Evolutionary conservation across 495 filamentous ascomycete species (phyloP).

Genomic region (Achaetomiella virescens): DNA sequence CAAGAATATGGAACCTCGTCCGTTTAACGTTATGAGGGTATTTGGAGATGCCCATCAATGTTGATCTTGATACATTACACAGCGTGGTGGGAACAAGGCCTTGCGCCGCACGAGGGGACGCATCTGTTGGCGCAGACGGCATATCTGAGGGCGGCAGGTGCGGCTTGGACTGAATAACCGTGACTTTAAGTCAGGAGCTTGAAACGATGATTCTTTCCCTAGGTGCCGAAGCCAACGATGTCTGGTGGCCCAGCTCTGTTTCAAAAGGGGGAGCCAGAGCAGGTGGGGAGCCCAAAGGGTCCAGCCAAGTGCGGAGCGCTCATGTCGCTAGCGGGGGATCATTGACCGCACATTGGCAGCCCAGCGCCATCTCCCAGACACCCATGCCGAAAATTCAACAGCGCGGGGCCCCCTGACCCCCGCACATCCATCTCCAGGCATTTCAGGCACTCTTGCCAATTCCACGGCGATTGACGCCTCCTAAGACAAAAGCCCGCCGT

Average conservation of each 20-base stretch:
- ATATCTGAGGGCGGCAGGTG: neutral
- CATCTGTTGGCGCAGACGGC: too few species aligned
- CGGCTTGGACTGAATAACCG: neutral
- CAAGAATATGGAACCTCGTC: too few species aligned
- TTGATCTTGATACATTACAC: too few species aligned
- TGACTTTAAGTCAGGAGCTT: too few species aligned
- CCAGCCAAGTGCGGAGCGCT: neutral
- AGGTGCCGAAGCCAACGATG: too few species aligned
- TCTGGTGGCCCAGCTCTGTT: neutral
- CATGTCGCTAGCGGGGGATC: neutral
- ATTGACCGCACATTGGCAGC: slow-evolving; percentile 1
- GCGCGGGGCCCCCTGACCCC: slow-evolving; percentile 3
- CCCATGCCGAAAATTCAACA: slow-evolving; percentile 18
- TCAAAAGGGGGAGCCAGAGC: neutral
- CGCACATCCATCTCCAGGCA: neutral
- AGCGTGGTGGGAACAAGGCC: too few species aligned
- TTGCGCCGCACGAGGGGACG: too few species aligned
- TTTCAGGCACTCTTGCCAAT: slow-evolving; percentile 7
- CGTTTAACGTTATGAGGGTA: too few species aligned
- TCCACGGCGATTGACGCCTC: neutral
- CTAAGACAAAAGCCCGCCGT: neutral
- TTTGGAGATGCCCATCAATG: too few species aligned
- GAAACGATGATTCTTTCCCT: too few species aligned
- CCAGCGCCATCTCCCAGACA: slow-evolving; percentile 1
- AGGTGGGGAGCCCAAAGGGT: slow-evolving; percentile 4